Evolutionary conservation across 768 basidiomycete species (phyloP).

Genomic region (Pleurotus ostreatus): DNA sequence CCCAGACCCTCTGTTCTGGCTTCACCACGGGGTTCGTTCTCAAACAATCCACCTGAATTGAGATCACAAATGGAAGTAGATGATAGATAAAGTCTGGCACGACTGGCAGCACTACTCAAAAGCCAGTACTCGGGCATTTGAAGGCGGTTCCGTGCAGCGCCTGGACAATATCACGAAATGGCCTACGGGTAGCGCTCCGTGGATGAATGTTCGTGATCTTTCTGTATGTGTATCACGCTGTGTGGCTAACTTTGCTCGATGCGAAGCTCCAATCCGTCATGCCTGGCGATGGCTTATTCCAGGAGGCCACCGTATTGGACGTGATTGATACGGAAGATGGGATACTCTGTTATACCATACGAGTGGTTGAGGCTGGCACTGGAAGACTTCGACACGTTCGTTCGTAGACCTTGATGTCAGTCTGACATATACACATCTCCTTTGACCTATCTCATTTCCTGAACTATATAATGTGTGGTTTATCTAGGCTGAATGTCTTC

Average conservation of each 20-base stretch:
- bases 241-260: too few species aligned
- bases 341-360: neutral
- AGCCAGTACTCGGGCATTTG: neutral
- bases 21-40: neutral
- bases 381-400: too few species aligned
- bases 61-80: neutral
- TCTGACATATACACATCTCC: too few species aligned
- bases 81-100: neutral
- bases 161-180: neutral
- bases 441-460: too few species aligned
- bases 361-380: neutral
- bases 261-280: neutral
- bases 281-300: neutral
- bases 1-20: slow-evolving; percentile 25
- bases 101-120: neutral
- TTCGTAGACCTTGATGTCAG: too few species aligned
- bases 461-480: too few species aligned
- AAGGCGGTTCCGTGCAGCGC: neutral
- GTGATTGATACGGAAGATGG: neutral
- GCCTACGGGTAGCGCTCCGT: neutral
- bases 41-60: too few species aligned
- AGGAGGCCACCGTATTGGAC: neutral
- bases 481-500: too few species aligned
- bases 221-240: neutral
- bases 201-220: neutral